phyloP scores from a whole-genome alignment of 768 basidiomycete genomes.

The Gyrodon lividus region DNA sequence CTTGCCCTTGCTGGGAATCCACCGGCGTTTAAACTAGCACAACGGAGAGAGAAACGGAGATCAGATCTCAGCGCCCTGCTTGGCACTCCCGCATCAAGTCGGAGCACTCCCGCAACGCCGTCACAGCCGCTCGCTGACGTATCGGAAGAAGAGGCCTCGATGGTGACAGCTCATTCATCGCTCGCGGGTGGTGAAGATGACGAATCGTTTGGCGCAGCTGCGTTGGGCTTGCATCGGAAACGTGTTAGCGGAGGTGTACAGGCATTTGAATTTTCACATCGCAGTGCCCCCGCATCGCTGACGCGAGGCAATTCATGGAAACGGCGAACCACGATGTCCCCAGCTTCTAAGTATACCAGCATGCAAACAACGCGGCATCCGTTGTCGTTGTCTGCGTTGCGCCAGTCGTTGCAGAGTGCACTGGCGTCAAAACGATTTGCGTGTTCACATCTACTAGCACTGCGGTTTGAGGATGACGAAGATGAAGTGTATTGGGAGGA shows the following conservation, averaged over 20 bases:
- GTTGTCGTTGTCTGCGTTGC: conserved; percentile 62
- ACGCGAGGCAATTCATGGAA: conserved; percentile 12
- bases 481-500: conserved; percentile 86
- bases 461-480: conserved; percentile 72
- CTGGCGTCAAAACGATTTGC: conserved; percentile 73
- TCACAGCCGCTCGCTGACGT: conserved; percentile 34
- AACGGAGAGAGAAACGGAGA: conserved; percentile 50
- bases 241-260: conserved; percentile 51
- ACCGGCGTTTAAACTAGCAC: conserved; percentile 38
- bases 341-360: conserved; percentile 62
- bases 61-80: conserved; percentile 54
- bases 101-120: conserved; percentile 43
- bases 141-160: conserved; percentile 39
- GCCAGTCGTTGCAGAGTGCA: conserved; percentile 61
- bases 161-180: conserved; percentile 20
- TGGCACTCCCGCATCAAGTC: conserved; percentile 29
- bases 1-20: conserved; percentile 50
- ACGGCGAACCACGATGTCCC: conserved; percentile 33
- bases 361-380: conserved; percentile 63
- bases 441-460: conserved; percentile 74
- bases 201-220: conserved; percentile 57
- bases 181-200: conserved; percentile 23
- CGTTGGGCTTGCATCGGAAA: conserved; percentile 57
- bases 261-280: conserved; percentile 40
- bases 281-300: conserved; percentile 12